phyloP scores from a whole-genome alignment of 768 basidiomycete genomes.

The Epithele typhae region DNA sequence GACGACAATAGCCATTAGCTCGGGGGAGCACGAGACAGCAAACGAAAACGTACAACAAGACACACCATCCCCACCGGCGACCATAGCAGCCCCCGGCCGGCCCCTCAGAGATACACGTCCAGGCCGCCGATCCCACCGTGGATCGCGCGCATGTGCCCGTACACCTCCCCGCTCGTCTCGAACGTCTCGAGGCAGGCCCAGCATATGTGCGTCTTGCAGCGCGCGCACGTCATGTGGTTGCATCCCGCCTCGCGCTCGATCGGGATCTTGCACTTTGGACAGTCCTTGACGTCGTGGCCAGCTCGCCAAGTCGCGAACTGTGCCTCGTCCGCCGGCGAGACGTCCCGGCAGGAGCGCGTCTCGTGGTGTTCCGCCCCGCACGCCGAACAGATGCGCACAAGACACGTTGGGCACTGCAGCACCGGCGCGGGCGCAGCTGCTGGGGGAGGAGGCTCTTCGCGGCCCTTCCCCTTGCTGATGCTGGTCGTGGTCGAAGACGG shows the following conservation, averaged over 20 bases:
- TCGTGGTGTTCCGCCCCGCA: conserved; percentile 64
- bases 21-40: too few species aligned
- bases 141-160: conserved; percentile 64
- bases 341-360: conserved; percentile 58
- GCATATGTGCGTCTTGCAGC: conserved; percentile 74
- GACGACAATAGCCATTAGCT: too few species aligned
- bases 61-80: too few species aligned
- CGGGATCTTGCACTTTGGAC: conserved; percentile 64
- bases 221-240: conserved; percentile 78
- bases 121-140: conserved; percentile 76
- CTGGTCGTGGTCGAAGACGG: too few species aligned
- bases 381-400: conserved; percentile 58
- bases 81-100: too few species aligned
- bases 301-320: conserved; percentile 63
- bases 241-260: conserved; percentile 77
- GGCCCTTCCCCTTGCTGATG: too few species aligned
- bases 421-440: too few species aligned
- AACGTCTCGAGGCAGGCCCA: conserved; percentile 79
- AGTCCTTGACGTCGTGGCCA: conserved; percentile 64
- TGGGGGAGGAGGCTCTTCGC: too few species aligned
- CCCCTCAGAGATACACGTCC: too few species aligned
- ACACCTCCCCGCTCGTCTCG: conserved; percentile 63
- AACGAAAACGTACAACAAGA: too few species aligned
- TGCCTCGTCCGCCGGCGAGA: conserved; percentile 45
- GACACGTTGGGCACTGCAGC: conserved; percentile 69